A percentile compares a stretch with the other conserved stretches of the same genome.
phyloP scores from a whole-genome alignment of 2,329 filamentous ascomycete species.

The Elsinoe australis region DNA sequence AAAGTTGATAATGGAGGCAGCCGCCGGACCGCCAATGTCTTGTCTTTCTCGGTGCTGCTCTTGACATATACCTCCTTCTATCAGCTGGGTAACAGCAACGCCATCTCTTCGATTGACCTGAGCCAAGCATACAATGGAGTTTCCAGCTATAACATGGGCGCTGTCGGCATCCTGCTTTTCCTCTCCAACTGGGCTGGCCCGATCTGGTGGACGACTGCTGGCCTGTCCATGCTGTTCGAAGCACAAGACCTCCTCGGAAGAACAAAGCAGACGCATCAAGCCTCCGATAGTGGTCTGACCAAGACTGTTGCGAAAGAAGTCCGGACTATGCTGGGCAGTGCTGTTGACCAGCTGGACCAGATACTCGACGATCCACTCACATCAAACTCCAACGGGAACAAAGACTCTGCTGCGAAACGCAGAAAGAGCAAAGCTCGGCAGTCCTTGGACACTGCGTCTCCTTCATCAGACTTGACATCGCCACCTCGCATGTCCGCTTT shows the following conservation, averaged over 20 bases:
- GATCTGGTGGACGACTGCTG: conserved; percentile 72
- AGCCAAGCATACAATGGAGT: conserved; percentile 94
- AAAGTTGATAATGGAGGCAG: too few species aligned
- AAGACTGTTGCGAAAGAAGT: too few species aligned
- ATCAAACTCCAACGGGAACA: not conserved
- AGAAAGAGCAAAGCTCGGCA: not conserved
- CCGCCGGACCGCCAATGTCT: conserved; percentile 41
- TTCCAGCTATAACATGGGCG: conserved; percentile 66
- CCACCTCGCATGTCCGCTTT: too few species aligned
- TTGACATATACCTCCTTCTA: conserved; percentile 82
- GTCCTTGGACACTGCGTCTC: not conserved
- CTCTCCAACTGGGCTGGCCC: conserved; percentile 85
- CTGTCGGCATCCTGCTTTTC: conserved; percentile 78
- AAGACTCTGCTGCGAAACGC: not conserved
- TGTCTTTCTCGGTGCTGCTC: conserved; percentile 64
- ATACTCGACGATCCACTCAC: not conserved
- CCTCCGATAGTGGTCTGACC: too few species aligned
- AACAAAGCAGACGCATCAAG: too few species aligned
- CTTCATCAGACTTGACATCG: not conserved
- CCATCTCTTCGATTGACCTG: conserved; percentile 90
- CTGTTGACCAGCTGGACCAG: conserved; percentile 10
- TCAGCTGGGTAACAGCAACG: conserved; percentile 81
- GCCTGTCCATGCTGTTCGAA: conserved; percentile 45
- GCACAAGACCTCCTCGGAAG: not conserved
- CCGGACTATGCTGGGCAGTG: too few species aligned